phyloP scores from a whole-genome alignment of 768 basidiomycete genomes.

The Auricularia heimuer region DNA sequence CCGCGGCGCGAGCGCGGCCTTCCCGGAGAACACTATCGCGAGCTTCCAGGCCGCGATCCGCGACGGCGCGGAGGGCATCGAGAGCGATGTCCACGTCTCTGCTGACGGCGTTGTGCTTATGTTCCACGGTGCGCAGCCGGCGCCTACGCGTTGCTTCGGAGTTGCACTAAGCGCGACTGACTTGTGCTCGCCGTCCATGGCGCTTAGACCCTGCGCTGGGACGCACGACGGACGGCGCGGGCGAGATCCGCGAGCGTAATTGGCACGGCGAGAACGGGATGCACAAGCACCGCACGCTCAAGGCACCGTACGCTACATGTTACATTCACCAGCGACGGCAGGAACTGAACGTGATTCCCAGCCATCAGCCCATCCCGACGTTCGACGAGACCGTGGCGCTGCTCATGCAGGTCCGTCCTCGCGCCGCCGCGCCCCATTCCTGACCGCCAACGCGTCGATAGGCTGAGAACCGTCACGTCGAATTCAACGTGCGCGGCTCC shows the following conservation, averaged over 20 bases:
- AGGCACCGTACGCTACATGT: constrained; percentile 38
- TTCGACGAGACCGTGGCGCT: constrained; percentile 74
- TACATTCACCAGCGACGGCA: background rate
- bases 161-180: no score
- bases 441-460: background rate
- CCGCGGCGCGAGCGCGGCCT: constrained; percentile 68
- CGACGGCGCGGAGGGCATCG: constrained; percentile 93
- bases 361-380: constrained; percentile 75
- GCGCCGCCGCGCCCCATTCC: background rate
- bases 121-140: constrained; percentile 77
- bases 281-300: constrained; percentile 68
- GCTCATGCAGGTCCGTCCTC: constrained; percentile 54
- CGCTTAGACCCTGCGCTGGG: background rate
- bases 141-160: no score
- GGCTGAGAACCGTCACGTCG: constrained; percentile 24
- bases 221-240: constrained; percentile 28
- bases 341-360: background rate
- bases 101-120: constrained; percentile 79
- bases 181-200: background rate
- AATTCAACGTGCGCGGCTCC: constrained; percentile 25
- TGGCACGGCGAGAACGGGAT: constrained; percentile 68
- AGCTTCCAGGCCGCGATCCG: constrained; percentile 92
- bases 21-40: constrained; percentile 90
- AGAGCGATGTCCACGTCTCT: constrained; percentile 96
- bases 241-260: constrained; percentile 52